A percentile compares a stretch with the other conserved stretches of the same genome.
phyloP scores from a whole-genome alignment of 2,329 filamentous ascomycete genomes.

The Trichoderma sp. region DNA sequence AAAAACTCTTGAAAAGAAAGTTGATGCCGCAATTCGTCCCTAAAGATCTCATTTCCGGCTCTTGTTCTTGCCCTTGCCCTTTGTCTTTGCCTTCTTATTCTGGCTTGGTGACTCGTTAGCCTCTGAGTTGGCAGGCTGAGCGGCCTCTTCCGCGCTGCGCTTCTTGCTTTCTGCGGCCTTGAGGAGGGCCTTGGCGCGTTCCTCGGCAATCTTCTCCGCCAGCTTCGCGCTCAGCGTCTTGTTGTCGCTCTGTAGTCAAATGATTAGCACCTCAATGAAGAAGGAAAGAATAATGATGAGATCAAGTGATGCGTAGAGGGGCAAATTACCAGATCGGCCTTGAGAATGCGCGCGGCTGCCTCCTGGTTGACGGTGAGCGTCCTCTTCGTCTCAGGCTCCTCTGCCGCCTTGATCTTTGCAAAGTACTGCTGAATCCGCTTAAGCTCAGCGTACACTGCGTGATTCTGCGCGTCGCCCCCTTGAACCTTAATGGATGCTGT shows the following conservation, averaged over 20 bases:
- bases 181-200: conserved; percentile 54
- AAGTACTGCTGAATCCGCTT: conserved; percentile 89
- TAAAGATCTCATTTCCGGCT: not conserved
- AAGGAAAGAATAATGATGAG: too few relatives aligned
- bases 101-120: conserved; percentile 31
- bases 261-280: conserved; percentile 21
- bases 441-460: conserved; percentile 83
- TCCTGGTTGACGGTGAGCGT: conserved; percentile 66
- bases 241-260: conserved; percentile 47
- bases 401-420: conserved; percentile 80
- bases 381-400: conserved; percentile 61
- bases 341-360: conserved; percentile 80
- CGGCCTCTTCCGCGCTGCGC: conserved; percentile 41
- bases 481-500: conserved; percentile 73
- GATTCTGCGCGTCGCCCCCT: conserved; percentile 77
- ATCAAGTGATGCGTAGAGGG: not conserved
- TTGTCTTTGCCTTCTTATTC: conserved; percentile 38
- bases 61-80: conserved; percentile 33
- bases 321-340: conserved; percentile 67
- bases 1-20: not conserved
- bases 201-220: conserved; percentile 58
- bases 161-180: conserved; percentile 50
- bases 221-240: conserved; percentile 54
- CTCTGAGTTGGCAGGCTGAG: conserved; percentile 28
- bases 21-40: not conserved